Evolutionary conservation across 176 grass and related monocot genomes (phyloP).

Genomic region (Phoenix roebelenii): DNA sequence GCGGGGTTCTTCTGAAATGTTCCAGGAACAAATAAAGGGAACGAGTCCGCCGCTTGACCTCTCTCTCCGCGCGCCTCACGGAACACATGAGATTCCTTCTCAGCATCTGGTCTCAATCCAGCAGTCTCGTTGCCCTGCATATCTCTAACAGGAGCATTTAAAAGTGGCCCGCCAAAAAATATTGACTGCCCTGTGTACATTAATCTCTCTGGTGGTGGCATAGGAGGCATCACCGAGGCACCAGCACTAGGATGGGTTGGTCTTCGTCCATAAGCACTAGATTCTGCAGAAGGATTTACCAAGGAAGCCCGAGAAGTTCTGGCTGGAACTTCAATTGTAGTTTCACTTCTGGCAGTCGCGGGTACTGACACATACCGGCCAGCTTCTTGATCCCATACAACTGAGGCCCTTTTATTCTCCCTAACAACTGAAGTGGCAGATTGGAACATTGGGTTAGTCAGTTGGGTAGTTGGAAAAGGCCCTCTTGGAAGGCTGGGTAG

Average conservation of each 20-base stretch:
- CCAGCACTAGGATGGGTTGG: constrained; percentile 21
- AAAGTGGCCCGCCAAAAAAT: constrained; percentile 91
- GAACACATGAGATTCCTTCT: constrained; percentile 38
- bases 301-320: constrained; percentile 30
- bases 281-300: constrained; percentile 44
- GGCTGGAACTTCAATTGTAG: constrained; percentile 16
- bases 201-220: constrained; percentile 50
- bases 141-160: constrained; percentile 28
- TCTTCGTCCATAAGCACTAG: constrained; percentile 31
- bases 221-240: constrained; percentile 29
- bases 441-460: constrained; percentile 82
- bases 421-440: constrained; percentile 60
- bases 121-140: constrained; percentile 1
- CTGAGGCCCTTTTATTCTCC: constrained; percentile 67
- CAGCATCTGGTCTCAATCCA: constrained; percentile 39
- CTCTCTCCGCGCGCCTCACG: constrained; percentile 29
- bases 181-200: constrained; percentile 72
- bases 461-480: constrained; percentile 37
- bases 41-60: constrained; percentile 35
- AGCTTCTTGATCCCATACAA: constrained; percentile 96
- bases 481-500: constrained; percentile 12
- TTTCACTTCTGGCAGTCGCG: constrained; percentile 34
- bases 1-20: constrained; percentile 43
- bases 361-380: constrained; percentile 80
- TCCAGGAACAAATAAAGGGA: constrained; percentile 66